Evolutionary conservation across 192 early-diverging fungal genomes (phyloP), one percentile per base, ranked within the genome.

Genomic region (Coemansia sp.): DNA sequence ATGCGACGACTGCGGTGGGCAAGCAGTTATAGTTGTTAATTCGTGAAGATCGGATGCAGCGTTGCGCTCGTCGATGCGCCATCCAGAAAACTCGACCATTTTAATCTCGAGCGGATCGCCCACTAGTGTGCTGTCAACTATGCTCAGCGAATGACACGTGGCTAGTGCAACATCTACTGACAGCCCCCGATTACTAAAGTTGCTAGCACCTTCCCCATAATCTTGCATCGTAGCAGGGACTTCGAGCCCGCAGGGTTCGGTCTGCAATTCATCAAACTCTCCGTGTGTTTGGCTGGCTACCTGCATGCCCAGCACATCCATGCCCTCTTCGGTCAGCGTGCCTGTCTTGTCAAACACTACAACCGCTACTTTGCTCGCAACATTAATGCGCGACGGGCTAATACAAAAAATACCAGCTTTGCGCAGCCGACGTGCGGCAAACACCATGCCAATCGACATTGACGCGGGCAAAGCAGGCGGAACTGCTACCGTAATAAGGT

Each of bases 271-370:
- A 5, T 44, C 59, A 57, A 87, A 84, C 20, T 51, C 57, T 19
- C 57, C 28, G 0, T 57, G 72, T 4, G 47, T 57, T 10, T 65
- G 79, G 25, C 74, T 66, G 0, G 83, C 72, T 8, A 65, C 82
- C 21, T 88, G 88, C 26, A 95, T 84, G 21, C 96, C 96, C 46
- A 95, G 70, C 1, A 99, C 86, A 75, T 96, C 95, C 19, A 99
- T 76, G 0, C 94, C 94, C 60, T 95, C 92, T 60, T 98, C 93
- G 1, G 96, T 97, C 44, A 99, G 72, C 0, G 96, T 99, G 5
- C 95, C 95, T 3, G 96, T 98, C 77, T 99, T 99, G 81, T 99
- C 98, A 82, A 98, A 99, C 57, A 91, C 92, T 85, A 96, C 91
- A 11, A 90, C 86, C 21, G 95, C 88, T 3, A 99, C 85, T 63